Evolutionary conservation across 805 yeast genomes (phyloP).

Genomic region (Suhomyces kilbournensis): DNA sequence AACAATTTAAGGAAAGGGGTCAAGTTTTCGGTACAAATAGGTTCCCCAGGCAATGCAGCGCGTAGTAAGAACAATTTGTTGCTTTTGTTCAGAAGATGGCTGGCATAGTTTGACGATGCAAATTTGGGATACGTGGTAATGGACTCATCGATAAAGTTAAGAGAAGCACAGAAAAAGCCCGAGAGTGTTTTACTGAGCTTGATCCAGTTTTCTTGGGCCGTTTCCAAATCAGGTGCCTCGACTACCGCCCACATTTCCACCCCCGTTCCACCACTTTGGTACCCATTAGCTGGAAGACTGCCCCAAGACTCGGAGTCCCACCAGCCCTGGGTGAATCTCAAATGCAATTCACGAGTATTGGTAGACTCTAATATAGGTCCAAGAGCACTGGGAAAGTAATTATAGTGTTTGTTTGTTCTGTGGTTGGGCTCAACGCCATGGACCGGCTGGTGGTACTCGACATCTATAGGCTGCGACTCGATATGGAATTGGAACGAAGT

Average conservation of each 20-base stretch:
- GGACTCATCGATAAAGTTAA: slow-evolving; percentile 80
- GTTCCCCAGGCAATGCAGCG: slow-evolving; percentile 91
- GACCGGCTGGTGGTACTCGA: slow-evolving; percentile 14
- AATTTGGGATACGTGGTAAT: slow-evolving; percentile 57
- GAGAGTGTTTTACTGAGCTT: slow-evolving; percentile 71
- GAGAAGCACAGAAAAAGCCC: slow-evolving; percentile 92
- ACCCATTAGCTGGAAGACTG: slow-evolving; percentile 67
- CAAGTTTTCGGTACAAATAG: slow-evolving; percentile 93
- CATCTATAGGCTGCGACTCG: slow-evolving; percentile 46
- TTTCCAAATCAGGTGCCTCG: slow-evolving; percentile 54
- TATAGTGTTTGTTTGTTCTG: slow-evolving; percentile 42
- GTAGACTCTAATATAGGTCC: slow-evolving; percentile 73
- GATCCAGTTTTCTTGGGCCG: slow-evolving; percentile 67
- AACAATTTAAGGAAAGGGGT: slow-evolving; percentile 88
- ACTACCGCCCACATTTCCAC: slow-evolving; percentile 90
- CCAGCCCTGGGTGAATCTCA: slow-evolving; percentile 90
- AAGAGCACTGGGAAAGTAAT: slow-evolving; percentile 73
- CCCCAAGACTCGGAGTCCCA: slow-evolving; percentile 95
- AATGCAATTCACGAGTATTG: slow-evolving; percentile 69
- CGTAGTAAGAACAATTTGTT: slow-evolving; percentile 57
- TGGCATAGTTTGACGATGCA: slow-evolving; percentile 42
- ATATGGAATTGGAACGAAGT: slow-evolving; percentile 70
- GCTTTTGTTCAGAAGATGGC: slow-evolving; percentile 19
- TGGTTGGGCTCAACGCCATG: slow-evolving; percentile 11
- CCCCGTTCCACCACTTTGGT: slow-evolving; percentile 84